These are phyloP conservation scores for Deinandra increscens DNA, from an alignment of 129 eudicot genomes.

Conservation along the genomic window DNA sequence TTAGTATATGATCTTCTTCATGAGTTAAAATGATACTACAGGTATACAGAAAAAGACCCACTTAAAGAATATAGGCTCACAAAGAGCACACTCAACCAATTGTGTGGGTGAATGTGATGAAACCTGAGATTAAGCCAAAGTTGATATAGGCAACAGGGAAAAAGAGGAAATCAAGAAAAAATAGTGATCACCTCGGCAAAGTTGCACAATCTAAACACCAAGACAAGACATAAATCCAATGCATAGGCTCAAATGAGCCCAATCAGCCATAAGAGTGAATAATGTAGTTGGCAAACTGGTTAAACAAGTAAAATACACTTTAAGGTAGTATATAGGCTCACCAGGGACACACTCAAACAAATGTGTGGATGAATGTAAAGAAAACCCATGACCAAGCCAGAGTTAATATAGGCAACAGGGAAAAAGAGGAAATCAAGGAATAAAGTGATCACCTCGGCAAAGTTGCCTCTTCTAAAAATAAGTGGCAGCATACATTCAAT, in stretches of 20 bases:
- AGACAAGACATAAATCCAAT: no score
- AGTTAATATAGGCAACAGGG: slow-evolving; percentile 73
- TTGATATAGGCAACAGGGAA: slow-evolving; percentile 13
- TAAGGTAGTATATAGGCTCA: neutral
- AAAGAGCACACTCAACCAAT: slow-evolving; percentile 18
- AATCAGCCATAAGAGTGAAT: neutral
- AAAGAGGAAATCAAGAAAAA: slow-evolving; percentile 2
- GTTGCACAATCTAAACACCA: neutral
- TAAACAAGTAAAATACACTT: neutral
- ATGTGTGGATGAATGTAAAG: neutral
- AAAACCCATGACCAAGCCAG: slow-evolving; percentile 25
- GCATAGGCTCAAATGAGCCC: no score
- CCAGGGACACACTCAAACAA: slow-evolving; percentile 25
- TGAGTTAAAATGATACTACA: neutral
- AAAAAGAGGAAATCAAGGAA: slow-evolving; percentile 63
- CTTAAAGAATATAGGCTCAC: slow-evolving; percentile 25
- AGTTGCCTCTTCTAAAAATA: slow-evolving; percentile 43
- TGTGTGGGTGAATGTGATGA: slow-evolving; percentile 16
- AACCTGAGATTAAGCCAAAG: neutral
- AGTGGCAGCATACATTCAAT: neutral
- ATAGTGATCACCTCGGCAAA: slow-evolving; percentile 12
- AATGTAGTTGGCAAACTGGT: neutral
- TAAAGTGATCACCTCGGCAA: slow-evolving; percentile 78
- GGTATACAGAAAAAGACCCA: neutral
- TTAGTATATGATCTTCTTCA: neutral